These are phyloP conservation scores for Fusarium graminum DNA, from an alignment of 2,329 filamentous ascomycete genomes.

Conservation along the genomic window DNA sequence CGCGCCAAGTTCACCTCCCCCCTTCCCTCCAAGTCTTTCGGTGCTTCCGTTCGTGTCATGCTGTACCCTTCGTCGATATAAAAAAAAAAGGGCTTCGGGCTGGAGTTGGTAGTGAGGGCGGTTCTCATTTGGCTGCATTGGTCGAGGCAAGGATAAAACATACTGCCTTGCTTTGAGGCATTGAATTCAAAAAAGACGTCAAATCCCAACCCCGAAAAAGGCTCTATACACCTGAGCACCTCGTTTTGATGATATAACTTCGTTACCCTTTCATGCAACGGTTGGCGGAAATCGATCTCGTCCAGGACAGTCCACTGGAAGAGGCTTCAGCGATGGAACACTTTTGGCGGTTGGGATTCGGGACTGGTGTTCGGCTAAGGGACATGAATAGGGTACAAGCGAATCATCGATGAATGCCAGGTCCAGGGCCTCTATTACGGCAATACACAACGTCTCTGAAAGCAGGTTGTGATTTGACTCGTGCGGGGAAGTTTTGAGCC, in stretches of 20 bases:
- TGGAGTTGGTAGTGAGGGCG: slow-evolving; percentile 73
- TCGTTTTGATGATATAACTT: slow-evolving; percentile 45
- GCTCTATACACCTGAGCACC: slow-evolving; percentile 45
- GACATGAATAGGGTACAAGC: slow-evolving; percentile 48
- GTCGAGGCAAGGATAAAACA: slow-evolving; percentile 70
- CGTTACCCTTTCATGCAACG: slow-evolving; percentile 37
- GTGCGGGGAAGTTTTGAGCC: slow-evolving; percentile 49
- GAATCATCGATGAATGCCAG: slow-evolving; percentile 51
- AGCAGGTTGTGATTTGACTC: slow-evolving; percentile 51
- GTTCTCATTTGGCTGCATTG: slow-evolving; percentile 72
- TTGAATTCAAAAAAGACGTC: slow-evolving; percentile 67
- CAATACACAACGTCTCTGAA: slow-evolving; percentile 47
- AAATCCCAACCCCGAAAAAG: slow-evolving; percentile 53
- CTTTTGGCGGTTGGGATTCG: slow-evolving; percentile 44
- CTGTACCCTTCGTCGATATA: slow-evolving; percentile 98
- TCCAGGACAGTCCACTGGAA: slow-evolving; percentile 43
- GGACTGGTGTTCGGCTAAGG: slow-evolving; percentile 39
- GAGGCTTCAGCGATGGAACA: slow-evolving; percentile 47
- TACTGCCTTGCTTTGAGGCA: slow-evolving; percentile 66
- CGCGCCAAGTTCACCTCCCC: slow-evolving; percentile 97
- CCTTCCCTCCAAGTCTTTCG: slow-evolving; percentile 96
- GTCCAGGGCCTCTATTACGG: slow-evolving; percentile 50
- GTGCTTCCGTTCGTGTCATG: slow-evolving; percentile 96
- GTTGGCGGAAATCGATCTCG: slow-evolving; percentile 47
- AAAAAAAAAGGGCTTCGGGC: slow-evolving; percentile 76